These are phyloP conservation scores for Penicillium pancosmium DNA, from an alignment of 495 filamentous ascomycete genomes.

Conservation along the genomic window DNA sequence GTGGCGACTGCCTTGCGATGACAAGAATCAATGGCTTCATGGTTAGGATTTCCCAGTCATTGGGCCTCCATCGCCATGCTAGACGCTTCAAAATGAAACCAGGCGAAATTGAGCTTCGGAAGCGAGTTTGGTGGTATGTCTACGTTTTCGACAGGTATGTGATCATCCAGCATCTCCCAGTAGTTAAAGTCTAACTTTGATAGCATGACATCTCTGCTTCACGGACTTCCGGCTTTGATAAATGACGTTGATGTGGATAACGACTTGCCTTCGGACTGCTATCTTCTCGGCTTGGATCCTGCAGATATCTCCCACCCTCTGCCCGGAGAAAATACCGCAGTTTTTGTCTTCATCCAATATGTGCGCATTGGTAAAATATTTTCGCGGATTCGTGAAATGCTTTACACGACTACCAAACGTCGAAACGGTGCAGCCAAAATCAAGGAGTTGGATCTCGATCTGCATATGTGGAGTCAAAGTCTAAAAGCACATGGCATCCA, in stretches of 20 bases:
- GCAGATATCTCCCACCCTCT: constrained; percentile 8
- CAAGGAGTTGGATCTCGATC: constrained; percentile 7
- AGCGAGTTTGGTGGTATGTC: constrained; percentile 23
- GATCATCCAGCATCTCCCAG: background rate
- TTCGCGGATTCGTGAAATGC: constrained; percentile 8
- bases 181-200: background rate
- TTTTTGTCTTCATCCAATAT: constrained; percentile 14
- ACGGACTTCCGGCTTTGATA: constrained; percentile 9
- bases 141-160: constrained; percentile 18
- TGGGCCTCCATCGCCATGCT: constrained; percentile 19
- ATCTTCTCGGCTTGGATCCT: constrained; percentile 5
- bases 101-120: constrained; percentile 18
- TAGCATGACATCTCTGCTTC: constrained; percentile 7
- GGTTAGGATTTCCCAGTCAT: constrained; percentile 15
- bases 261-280: constrained; percentile 12
- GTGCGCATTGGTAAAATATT: constrained; percentile 8
- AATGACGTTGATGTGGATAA: constrained; percentile 14
- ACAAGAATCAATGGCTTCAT: constrained; percentile 10
- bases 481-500: constrained; percentile 6
- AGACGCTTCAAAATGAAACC: constrained; percentile 16
- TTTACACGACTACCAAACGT: constrained; percentile 14
- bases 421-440: constrained; percentile 12
- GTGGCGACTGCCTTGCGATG: constrained; percentile 8
- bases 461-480: constrained; percentile 12
- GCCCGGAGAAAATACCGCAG: constrained; percentile 8